Evolutionary conservation across 345 rosid genomes (phyloP).

Genomic region (Gossypioides kirkii): DNA sequence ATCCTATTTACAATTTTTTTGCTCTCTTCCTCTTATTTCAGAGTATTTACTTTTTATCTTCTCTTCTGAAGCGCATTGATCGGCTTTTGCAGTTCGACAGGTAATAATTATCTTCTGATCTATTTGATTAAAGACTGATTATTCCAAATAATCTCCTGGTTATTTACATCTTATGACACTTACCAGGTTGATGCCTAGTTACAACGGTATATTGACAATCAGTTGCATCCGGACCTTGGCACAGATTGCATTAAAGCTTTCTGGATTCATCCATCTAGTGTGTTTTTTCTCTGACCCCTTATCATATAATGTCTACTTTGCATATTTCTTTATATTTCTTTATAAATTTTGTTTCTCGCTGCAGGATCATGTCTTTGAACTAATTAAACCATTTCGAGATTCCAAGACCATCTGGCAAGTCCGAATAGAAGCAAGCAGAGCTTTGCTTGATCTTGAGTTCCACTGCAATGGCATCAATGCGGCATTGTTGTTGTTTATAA

Average conservation of each 20-base stretch:
- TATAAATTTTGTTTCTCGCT: slow-evolving; percentile 17
- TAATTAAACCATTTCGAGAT: slow-evolving; percentile 70
- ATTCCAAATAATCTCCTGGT: slow-evolving; percentile 11
- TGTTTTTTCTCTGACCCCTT: slow-evolving; percentile 23
- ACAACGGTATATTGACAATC: slow-evolving; percentile 82
- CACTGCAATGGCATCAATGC: slow-evolving; percentile 79
- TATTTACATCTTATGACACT: slow-evolving; percentile 6
- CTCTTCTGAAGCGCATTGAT: slow-evolving; percentile 88
- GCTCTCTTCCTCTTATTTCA: slow-evolving; percentile 38
- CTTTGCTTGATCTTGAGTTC: slow-evolving; percentile 87
- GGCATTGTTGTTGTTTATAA: slow-evolving; percentile 59
- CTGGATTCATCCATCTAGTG: slow-evolving; percentile 73
- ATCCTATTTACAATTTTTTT: slow-evolving; percentile 1
- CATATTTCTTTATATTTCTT: slow-evolving; percentile 13
- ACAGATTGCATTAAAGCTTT: slow-evolving; percentile 78
- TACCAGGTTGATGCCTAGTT: slow-evolving; percentile 88
- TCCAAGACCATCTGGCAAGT: slow-evolving; percentile 59
- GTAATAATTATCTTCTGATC: slow-evolving; percentile 39
- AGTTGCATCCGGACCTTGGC: slow-evolving; percentile 90
- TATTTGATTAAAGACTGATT: neutral
- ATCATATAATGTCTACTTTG: slow-evolving; percentile 12
- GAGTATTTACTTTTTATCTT: slow-evolving; percentile 68
- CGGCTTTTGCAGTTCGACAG: slow-evolving; percentile 93
- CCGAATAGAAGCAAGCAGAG: slow-evolving; percentile 82
- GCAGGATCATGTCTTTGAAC: slow-evolving; percentile 77